Evolutionary conservation across 192 early-diverging fungal species (phyloP).

Genomic region (Chytriomyces hyalinus): DNA sequence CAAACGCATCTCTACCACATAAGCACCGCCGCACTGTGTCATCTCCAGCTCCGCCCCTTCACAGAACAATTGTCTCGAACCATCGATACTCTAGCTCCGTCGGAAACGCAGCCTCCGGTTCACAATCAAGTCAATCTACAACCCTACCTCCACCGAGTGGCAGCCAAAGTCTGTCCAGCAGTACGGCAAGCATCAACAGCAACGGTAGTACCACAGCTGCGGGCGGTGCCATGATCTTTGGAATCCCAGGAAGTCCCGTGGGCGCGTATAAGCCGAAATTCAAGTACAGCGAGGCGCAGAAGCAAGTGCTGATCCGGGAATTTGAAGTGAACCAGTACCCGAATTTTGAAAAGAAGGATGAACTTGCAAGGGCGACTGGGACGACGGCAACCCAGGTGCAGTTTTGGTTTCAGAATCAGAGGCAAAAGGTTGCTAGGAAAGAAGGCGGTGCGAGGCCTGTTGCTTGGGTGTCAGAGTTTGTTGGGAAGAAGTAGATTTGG

Average conservation of each 20-base stretch:
- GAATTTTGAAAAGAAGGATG: slow-evolving; percentile 13
- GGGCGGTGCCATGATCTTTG: neutral
- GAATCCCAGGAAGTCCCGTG: neutral
- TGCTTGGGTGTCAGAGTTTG: neutral
- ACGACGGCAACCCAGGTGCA: slow-evolving; percentile 11
- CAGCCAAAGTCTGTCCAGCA: neutral
- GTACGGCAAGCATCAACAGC: too few relatives aligned
- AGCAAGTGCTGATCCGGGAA: neutral
- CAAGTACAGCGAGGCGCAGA: slow-evolving; percentile 15
- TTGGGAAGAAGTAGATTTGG: neutral
- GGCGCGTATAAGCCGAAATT: slow-evolving; percentile 20
- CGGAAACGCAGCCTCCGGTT: too few relatives aligned
- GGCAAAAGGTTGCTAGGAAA: neutral
- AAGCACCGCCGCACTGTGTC: too few relatives aligned
- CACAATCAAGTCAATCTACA: neutral
- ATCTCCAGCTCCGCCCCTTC: too few relatives aligned
- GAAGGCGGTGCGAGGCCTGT: neutral
- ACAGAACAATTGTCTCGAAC: too few relatives aligned
- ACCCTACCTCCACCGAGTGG: neutral
- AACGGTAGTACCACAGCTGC: too few relatives aligned
- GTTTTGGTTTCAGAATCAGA: slow-evolving; percentile 4
- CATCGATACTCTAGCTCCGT: too few relatives aligned
- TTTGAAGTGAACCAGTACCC: slow-evolving; percentile 23
- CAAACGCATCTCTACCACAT: too few relatives aligned
- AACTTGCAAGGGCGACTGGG: slow-evolving; percentile 4